Evolutionary conservation across 192 early-diverging fungal species (phyloP).

Genomic region (Bifiguratus adelaidae): DNA sequence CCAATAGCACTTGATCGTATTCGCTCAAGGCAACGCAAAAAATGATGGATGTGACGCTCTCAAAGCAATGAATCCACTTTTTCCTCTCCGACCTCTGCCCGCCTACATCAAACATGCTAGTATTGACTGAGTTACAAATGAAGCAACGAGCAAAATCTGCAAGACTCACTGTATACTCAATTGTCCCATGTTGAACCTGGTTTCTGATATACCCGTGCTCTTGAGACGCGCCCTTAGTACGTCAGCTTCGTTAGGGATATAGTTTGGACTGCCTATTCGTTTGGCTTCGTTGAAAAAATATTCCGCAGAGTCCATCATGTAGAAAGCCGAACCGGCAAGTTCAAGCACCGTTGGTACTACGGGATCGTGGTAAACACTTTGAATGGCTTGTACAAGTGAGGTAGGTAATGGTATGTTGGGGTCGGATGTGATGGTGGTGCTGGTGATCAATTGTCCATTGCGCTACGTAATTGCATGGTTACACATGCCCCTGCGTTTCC

Average conservation of each 20-base stretch:
- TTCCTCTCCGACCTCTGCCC: slow-evolving; percentile 60
- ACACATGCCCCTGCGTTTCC: neutral
- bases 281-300: slow-evolving; percentile 88
- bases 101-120: slow-evolving; percentile 66
- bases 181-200: slow-evolving; percentile 84
- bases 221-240: slow-evolving; percentile 89
- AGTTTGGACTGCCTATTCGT: slow-evolving; percentile 72
- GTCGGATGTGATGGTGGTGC: slow-evolving; percentile 45
- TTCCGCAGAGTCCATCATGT: slow-evolving; percentile 73
- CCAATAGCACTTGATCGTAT: slow-evolving; percentile 76
- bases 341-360: slow-evolving; percentile 42
- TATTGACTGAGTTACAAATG: neutral
- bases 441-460: slow-evolving; percentile 21
- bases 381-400: slow-evolving; percentile 58
- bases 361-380: slow-evolving; percentile 52
- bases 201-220: slow-evolving; percentile 96
- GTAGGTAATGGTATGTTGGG: slow-evolving; percentile 36
- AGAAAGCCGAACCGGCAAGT: slow-evolving; percentile 52
- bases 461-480: slow-evolving; percentile 1
- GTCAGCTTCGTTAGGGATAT: slow-evolving; percentile 88
- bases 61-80: slow-evolving; percentile 73
- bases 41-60: slow-evolving; percentile 70
- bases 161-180: slow-evolving; percentile 72
- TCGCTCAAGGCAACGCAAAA: slow-evolving; percentile 79
- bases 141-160: neutral